These are phyloP conservation scores for Boletellus dicymbophilus DNA, from an alignment of 1,284 basidiomycete species.

Conservation along the genomic window DNA sequence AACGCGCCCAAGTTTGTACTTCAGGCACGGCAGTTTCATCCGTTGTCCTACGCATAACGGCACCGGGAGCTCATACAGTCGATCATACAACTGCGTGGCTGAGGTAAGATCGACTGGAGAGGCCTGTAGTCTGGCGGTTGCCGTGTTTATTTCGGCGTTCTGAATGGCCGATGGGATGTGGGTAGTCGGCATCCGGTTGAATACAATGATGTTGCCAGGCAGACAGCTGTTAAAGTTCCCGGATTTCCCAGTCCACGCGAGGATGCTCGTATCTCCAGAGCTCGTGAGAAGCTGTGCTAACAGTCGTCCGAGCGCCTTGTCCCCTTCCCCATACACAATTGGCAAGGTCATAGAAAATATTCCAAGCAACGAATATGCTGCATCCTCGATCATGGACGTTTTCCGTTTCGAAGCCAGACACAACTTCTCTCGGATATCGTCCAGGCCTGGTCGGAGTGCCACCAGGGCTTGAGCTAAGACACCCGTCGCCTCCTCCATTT, in stretches of 20 bases:
- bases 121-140: not conserved
- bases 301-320: constrained; percentile 2
- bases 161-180: not conserved
- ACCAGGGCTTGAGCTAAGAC: not conserved
- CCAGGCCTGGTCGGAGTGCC: not conserved
- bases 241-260: not conserved
- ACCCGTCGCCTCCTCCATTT: not conserved
- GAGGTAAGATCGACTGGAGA: not conserved
- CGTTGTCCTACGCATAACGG: not conserved
- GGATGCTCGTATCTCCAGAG: not conserved
- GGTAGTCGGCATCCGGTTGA: not conserved
- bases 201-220: not conserved
- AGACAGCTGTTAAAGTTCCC: not conserved
- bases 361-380: constrained; percentile 1
- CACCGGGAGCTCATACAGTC: not conserved
- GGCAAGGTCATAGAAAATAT: not conserved
- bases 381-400: not conserved
- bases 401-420: not conserved
- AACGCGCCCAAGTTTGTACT: not conserved
- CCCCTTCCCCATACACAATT: not conserved
- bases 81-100: not conserved
- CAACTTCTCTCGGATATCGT: constrained; percentile 1
- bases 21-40: constrained; percentile 1
- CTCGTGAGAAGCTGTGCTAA: not conserved
- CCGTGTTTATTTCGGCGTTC: not conserved